These are phyloP conservation scores for Naganishia friedmannii DNA, from an alignment of 768 basidiomycete genomes.

Conservation along the genomic window DNA sequence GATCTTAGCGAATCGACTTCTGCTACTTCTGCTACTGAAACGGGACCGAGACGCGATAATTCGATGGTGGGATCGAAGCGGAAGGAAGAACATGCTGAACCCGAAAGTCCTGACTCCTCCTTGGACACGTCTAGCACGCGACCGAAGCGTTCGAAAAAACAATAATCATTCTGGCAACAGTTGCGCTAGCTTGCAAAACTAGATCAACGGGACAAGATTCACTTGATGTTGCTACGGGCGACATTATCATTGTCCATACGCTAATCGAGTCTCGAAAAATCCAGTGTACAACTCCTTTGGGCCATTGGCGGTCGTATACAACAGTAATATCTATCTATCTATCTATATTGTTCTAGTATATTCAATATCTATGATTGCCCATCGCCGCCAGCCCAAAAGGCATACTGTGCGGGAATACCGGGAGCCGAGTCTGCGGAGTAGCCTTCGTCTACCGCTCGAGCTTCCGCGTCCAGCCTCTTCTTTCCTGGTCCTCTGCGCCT, in stretches of 20 bases:
- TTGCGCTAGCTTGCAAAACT: no score
- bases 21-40: background rate
- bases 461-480: conserved; percentile 9
- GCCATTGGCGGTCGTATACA: no score
- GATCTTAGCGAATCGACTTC: background rate
- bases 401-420: conserved; percentile 15
- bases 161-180: background rate
- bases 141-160: conserved; percentile 1
- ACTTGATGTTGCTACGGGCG: no score
- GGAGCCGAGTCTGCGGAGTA: conserved; percentile 4
- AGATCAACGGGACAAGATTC: no score
- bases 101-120: background rate
- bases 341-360: background rate
- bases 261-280: no score
- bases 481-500: conserved; percentile 17
- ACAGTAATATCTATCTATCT: background rate
- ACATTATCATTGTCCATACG: no score
- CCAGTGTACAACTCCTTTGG: no score
- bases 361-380: conserved; percentile 1
- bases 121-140: no score
- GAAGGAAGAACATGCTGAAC: background rate
- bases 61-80: background rate
- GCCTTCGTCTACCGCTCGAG: conserved; percentile 1
- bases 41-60: background rate
- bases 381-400: conserved; percentile 8